Conservation (phyloP, 2,329 filamentous ascomycete species). For the Ophiostoma sp. region DNA sequence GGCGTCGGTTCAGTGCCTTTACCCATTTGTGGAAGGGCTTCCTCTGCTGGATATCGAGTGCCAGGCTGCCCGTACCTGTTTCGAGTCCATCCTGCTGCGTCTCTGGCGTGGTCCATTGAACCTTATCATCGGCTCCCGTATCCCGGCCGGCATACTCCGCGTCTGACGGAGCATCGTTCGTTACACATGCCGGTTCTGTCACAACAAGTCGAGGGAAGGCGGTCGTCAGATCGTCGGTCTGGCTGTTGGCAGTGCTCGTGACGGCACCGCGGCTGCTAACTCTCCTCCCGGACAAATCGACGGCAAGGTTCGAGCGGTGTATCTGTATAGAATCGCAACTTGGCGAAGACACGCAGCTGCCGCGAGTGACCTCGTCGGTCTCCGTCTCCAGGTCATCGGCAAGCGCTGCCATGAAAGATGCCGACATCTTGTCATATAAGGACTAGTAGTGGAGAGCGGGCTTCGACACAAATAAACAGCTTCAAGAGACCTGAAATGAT, state of each 20-base stretch:
- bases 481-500: neutral
- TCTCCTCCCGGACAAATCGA: neutral
- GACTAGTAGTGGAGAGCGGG: neutral
- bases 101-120: neutral
- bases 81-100: neutral
- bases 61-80: neutral
- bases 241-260: neutral
- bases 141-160: neutral
- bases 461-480: neutral
- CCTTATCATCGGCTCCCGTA: neutral
- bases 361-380: neutral
- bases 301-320: neutral
- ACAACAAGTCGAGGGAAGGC: neutral
- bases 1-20: slow-evolving; percentile 64
- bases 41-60: slow-evolving; percentile 24
- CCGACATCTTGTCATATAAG: neutral
- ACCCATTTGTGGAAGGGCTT: slow-evolving; percentile 72
- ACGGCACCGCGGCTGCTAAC: neutral
- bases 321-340: slow-evolving; percentile 21
- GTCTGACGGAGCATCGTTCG: neutral
- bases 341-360: slow-evolving; percentile 8
- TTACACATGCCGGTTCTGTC: neutral
- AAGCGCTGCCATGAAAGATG: no score
- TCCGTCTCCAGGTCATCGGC: neutral
- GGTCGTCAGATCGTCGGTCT: neutral